Evolutionary conservation across 2,329 filamentous ascomycete species (phyloP).

Genomic region (Blastomyces parvus): DNA sequence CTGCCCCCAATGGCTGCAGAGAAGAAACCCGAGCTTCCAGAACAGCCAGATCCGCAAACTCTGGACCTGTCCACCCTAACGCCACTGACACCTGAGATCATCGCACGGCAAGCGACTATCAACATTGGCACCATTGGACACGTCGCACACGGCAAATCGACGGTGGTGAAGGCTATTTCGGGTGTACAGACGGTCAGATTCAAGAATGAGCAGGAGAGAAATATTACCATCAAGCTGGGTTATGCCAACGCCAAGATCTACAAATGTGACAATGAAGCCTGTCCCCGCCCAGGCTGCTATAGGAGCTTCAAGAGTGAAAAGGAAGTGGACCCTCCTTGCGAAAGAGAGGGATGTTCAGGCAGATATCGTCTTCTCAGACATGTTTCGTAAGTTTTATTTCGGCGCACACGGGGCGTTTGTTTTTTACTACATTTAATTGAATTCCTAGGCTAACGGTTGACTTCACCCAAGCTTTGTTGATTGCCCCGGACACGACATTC

Average conservation of each 20-base stretch:
- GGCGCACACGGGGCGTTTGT: not conserved
- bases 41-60: slow-evolving; percentile 85
- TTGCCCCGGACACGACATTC: slow-evolving; percentile 99
- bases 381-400: slow-evolving; percentile 61
- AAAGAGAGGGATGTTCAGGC: slow-evolving; percentile 81
- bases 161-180: slow-evolving; percentile 97
- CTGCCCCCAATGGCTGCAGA: slow-evolving; percentile 44
- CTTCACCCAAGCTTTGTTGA: slow-evolving; percentile 67
- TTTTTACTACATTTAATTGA: not conserved
- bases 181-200: slow-evolving; percentile 98
- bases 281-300: slow-evolving; percentile 91
- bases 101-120: slow-evolving; percentile 94
- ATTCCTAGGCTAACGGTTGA: slow-evolving; percentile 1
- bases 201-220: slow-evolving; percentile 98
- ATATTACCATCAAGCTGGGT: slow-evolving; percentile 99
- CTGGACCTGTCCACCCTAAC: slow-evolving; percentile 72
- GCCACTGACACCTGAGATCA: slow-evolving; percentile 90
- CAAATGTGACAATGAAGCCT: slow-evolving; percentile 87
- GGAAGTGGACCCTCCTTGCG: slow-evolving; percentile 92
- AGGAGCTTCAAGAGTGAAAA: slow-evolving; percentile 98
- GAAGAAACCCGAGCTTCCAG: slow-evolving; percentile 60
- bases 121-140: slow-evolving; percentile 98
- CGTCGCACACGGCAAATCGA: slow-evolving; percentile 97
- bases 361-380: slow-evolving; percentile 83
- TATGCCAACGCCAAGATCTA: slow-evolving; percentile 99